Evolutionary conservation across 2,329 filamentous ascomycete genomes (phyloP), one percentile per base, ranked within the genome.

Genomic region (Phyllosticta paracitricarpa): DNA sequence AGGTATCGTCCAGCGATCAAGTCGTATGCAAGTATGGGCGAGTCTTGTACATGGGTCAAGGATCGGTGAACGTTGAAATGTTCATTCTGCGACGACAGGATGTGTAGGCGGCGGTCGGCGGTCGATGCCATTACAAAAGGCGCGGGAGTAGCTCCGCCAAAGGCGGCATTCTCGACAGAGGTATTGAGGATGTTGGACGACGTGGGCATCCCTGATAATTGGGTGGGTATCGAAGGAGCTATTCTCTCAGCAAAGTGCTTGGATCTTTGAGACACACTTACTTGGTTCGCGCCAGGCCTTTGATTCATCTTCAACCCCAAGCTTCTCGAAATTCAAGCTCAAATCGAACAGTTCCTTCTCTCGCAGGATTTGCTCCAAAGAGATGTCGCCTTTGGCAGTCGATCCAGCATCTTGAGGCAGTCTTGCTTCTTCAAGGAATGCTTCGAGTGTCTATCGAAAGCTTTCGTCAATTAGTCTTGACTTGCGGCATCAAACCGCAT

Each of bases 311-410:
- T 77, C 71, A 0, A 77, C 63, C 5, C 77, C 79, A 55, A 81
- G 69, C 67, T 81, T 83, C 67, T 86, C 83, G 63, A 84, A 84
- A 2, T 73, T 75, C 26, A 80, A 68, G 61, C 75, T 82, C 12
- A 82, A 68, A 66, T 86, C 84, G 65, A 82, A 86, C 0, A 73
- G 74, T 66, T 77, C 79, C 72, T 86, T 86, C 71, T 86, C 83
- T 56, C 84, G 77, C 7, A 86, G 73, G n/a, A 86, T 74, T 54
- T 78, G 74, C 66, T 86, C 83, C 58, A 86, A 78, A 2, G 83
- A 84, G 69, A 84, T 73, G 59, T 78, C 74, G 30, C 74, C 73
- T 56, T 73, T 74, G 10, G 72, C 69, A 3, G 71, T 68, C 8
- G 65, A 54, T 0, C 80, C 84, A 55, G 75, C 78, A 71, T 83